These are phyloP conservation scores for Collybiopsis confluens DNA, from an alignment of 768 basidiomycete genomes.

Conservation along the genomic window DNA sequence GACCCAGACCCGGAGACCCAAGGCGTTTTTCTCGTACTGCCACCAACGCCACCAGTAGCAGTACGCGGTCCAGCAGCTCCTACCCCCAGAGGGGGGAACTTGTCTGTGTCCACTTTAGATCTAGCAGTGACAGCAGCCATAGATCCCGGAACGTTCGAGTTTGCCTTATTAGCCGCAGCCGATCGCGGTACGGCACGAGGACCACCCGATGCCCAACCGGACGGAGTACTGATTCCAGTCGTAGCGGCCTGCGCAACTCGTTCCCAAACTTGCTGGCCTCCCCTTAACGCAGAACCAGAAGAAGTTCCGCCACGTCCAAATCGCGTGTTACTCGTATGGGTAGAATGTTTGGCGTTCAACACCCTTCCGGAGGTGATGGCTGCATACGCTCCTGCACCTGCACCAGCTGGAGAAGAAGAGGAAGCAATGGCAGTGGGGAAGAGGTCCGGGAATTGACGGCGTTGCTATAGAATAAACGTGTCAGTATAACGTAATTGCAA, in stretches of 20 bases:
- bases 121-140: constrained; percentile 7
- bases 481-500: too few species aligned
- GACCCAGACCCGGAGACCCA: constrained; percentile 47
- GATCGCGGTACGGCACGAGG: too few species aligned
- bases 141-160: constrained; percentile 25
- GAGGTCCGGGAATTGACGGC: constrained; percentile 80
- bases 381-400: constrained; percentile 48
- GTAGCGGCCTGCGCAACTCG: constrained; percentile 81
- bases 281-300: constrained; percentile 32
- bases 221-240: constrained; percentile 18
- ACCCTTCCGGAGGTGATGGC: constrained; percentile 80
- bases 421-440: constrained; percentile 52
- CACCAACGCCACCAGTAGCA: background rate
- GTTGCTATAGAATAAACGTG: constrained; percentile 59
- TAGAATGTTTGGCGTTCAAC: constrained; percentile 77
- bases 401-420: background rate
- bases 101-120: background rate
- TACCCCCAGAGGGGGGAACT: background rate
- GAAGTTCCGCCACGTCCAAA: too few species aligned
- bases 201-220: too few species aligned
- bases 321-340: constrained; percentile 53
- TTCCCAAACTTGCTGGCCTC: constrained; percentile 75
- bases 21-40: constrained; percentile 53
- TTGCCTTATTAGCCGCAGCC: constrained; percentile 14
- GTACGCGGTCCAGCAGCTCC: too few species aligned